These are phyloP conservation scores for Pyrrhoderma lamaoense DNA, from an alignment of 1,284 basidiomycete genomes.

Conservation along the genomic window DNA sequence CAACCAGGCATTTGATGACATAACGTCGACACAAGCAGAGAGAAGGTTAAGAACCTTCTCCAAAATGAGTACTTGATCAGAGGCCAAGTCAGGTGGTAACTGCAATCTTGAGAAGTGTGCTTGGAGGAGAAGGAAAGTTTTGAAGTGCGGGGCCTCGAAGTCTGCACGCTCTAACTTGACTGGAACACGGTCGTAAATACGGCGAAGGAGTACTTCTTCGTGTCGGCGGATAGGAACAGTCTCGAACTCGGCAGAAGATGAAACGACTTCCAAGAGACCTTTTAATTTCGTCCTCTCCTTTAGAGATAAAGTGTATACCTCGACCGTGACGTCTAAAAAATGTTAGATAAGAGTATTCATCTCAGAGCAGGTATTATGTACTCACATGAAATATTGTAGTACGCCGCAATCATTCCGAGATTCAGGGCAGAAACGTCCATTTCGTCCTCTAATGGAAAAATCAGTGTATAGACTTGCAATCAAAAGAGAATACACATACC, in stretches of 20 bases:
- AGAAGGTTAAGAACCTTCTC: slow-evolving; percentile 87
- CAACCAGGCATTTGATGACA: slow-evolving; percentile 94
- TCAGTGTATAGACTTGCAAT: slow-evolving; percentile 12
- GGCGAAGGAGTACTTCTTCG: slow-evolving; percentile 73
- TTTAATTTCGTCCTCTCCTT: slow-evolving; percentile 98
- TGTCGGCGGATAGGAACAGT: slow-evolving; percentile 89
- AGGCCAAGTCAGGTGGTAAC: slow-evolving; percentile 87
- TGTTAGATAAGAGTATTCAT: slow-evolving; percentile 4
- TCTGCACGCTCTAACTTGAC: slow-evolving; percentile 85
- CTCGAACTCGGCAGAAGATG: slow-evolving; percentile 95
- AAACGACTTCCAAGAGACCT: slow-evolving; percentile 92
- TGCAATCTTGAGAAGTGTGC: slow-evolving; percentile 93
- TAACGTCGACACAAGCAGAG: slow-evolving; percentile 94
- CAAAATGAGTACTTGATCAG: slow-evolving; percentile 83
- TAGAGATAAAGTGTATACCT: slow-evolving; percentile 93
- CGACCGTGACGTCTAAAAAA: slow-evolving; percentile 81
- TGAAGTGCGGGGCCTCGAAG: slow-evolving; percentile 95
- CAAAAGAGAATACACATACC: slow-evolving; percentile 39
- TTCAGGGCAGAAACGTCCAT: slow-evolving; percentile 92
- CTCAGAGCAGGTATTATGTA: slow-evolving; percentile 14
- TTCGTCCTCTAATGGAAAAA: slow-evolving; percentile 61
- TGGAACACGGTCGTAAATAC: slow-evolving; percentile 95
- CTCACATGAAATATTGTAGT: slow-evolving; percentile 84
- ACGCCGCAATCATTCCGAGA: slow-evolving; percentile 94
- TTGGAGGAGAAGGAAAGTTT: slow-evolving; percentile 94